These are phyloP conservation scores for Xylaria sp. DNA, from an alignment of 2,329 filamentous ascomycete species.

Conservation along the genomic window DNA sequence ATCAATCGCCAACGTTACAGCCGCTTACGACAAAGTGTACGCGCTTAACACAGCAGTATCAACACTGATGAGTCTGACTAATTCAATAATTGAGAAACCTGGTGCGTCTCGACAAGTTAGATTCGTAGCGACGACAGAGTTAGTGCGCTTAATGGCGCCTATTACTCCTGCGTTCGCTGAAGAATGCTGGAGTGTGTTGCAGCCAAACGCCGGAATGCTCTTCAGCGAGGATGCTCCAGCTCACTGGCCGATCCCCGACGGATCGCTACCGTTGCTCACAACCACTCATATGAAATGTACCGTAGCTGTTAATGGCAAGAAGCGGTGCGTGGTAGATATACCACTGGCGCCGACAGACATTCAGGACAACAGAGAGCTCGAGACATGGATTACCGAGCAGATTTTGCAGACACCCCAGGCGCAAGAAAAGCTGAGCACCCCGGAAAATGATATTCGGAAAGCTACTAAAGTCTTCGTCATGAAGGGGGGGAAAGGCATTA, in stretches of 20 bases:
- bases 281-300: conserved; percentile 62
- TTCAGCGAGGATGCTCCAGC: conserved; percentile 47
- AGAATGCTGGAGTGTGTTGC: conserved; percentile 75
- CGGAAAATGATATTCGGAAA: conserved; percentile 48
- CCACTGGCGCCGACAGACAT: conserved; percentile 54
- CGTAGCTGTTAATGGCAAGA: conserved; percentile 81
- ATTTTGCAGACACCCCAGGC: conserved; percentile 68
- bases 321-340: conserved; percentile 71
- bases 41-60: conserved; percentile 84
- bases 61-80: conserved; percentile 82
- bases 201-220: conserved; percentile 46
- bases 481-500: conserved; percentile 68
- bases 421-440: conserved; percentile 58
- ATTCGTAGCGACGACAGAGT: conserved; percentile 55
- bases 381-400: conserved; percentile 65
- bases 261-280: conserved; percentile 55
- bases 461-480: conserved; percentile 48
- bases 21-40: conserved; percentile 73
- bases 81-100: conserved; percentile 60
- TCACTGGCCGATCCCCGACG: conserved; percentile 65
- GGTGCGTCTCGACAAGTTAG: conserved; percentile 52
- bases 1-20: conserved; percentile 70
- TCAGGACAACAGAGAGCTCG: conserved; percentile 46
- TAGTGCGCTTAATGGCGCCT: conserved; percentile 77
- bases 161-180: conserved; percentile 81